Percentiles rank a stretch among this genome's conserved stretches.
Conservation (phyloP, 2,329 filamentous ascomycete species). For the Stachybotrys elegans region DNA sequence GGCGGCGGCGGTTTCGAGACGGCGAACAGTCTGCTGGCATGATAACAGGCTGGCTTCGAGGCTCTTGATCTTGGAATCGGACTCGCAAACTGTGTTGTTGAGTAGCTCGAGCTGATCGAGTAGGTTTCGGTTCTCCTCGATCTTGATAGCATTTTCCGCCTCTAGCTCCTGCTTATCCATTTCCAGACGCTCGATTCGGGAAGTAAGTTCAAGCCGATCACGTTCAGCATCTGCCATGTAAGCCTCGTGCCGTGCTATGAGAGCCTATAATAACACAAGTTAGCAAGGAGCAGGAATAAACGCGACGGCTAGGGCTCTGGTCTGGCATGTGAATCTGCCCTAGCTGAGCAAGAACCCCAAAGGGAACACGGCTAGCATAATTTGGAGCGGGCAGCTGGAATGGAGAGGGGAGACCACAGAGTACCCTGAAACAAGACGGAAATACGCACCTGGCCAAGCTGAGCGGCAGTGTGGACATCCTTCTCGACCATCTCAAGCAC, state of each 20-base stretch:
- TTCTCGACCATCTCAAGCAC: slow-evolving; percentile 78
- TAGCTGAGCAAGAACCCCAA: too few relatives aligned
- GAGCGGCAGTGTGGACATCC: slow-evolving; percentile 80
- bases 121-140: slow-evolving; percentile 77
- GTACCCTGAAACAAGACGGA: too few relatives aligned
- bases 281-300: slow-evolving; percentile 44
- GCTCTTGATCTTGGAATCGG: slow-evolving; percentile 72
- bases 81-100: slow-evolving; percentile 73
- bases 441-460: slow-evolving; percentile 81
- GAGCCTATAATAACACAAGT: slow-evolving; percentile 70
- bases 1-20: slow-evolving; percentile 66
- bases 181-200: slow-evolving; percentile 72
- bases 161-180: slow-evolving; percentile 69
- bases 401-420: slow-evolving; percentile 11
- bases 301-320: slow-evolving; percentile 3
- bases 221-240: slow-evolving; percentile 91
- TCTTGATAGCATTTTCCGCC: slow-evolving; percentile 67
- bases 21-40: slow-evolving; percentile 71
- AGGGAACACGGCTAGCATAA: neutral
- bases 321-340: neutral
- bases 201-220: slow-evolving; percentile 68
- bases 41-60: slow-evolving; percentile 73
- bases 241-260: slow-evolving; percentile 86
- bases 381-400: too few relatives aligned
- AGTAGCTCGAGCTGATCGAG: slow-evolving; percentile 80